Percentiles rank a stretch among this genome's conserved stretches.
phyloP scores from a whole-genome alignment of 805 yeast species.

The Martiniozyma abietophila region DNA sequence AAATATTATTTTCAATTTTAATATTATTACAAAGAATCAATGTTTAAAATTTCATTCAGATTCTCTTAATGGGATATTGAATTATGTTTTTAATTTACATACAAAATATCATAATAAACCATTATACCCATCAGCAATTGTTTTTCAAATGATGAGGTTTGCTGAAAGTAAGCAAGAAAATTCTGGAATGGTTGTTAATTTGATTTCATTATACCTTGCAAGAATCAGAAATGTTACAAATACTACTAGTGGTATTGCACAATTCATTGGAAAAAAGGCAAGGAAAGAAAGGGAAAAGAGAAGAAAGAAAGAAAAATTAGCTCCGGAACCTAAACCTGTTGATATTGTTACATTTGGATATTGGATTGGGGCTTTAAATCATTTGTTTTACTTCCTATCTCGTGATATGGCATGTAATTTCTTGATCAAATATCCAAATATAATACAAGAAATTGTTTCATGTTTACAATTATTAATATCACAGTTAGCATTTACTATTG shows the following conservation, averaged over 20 bases:
- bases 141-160: constrained; percentile 63
- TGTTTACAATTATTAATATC: constrained; percentile 52
- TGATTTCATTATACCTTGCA: constrained; percentile 51
- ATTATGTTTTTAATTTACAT: constrained; percentile 38
- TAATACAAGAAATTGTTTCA: constrained; percentile 50
- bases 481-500: constrained; percentile 58
- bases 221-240: constrained; percentile 52
- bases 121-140: constrained; percentile 56
- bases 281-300: constrained; percentile 11
- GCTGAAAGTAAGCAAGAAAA: constrained; percentile 52
- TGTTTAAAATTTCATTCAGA: constrained; percentile 53
- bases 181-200: constrained; percentile 44
- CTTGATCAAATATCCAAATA: constrained; percentile 43
- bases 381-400: constrained; percentile 65
- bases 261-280: constrained; percentile 19
- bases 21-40: constrained; percentile 45
- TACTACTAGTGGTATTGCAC: constrained; percentile 50
- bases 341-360: constrained; percentile 70
- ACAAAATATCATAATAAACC: constrained; percentile 39
- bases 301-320: constrained; percentile 11
- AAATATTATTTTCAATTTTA: constrained; percentile 44
- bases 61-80: constrained; percentile 40
- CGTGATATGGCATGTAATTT: constrained; percentile 49
- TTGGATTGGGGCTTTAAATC: constrained; percentile 79
- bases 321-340: constrained; percentile 20